These are phyloP conservation scores for Dothidotthia symphoricarpi DNA, from an alignment of 2,329 filamentous ascomycete genomes.

Conservation along the genomic window DNA sequence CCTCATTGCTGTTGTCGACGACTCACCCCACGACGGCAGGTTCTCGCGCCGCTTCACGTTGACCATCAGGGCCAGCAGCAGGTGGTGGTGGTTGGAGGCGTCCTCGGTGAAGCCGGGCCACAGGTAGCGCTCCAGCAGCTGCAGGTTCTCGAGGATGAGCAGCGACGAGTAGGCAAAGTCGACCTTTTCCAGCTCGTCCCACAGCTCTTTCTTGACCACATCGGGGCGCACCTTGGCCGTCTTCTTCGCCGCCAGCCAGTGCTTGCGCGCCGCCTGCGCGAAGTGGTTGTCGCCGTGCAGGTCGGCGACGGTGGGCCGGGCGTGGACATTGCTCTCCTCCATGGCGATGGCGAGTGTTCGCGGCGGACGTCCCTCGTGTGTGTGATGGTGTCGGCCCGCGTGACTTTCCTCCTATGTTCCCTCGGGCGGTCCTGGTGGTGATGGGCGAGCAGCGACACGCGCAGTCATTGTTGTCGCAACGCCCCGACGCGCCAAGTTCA, in stretches of 20 bases:
- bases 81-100: slow-evolving; percentile 85
- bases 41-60: slow-evolving; percentile 87
- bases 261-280: slow-evolving; percentile 71
- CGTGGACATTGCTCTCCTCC: slow-evolving; percentile 30
- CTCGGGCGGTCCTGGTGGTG: too few relatives aligned
- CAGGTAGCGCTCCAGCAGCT: slow-evolving; percentile 85
- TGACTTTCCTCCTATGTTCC: too few relatives aligned
- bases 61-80: slow-evolving; percentile 79
- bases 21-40: slow-evolving; percentile 79
- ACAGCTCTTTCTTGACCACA: slow-evolving; percentile 81
- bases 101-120: slow-evolving; percentile 92
- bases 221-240: slow-evolving; percentile 70
- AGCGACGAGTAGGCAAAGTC: slow-evolving; percentile 75
- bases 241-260: slow-evolving; percentile 73
- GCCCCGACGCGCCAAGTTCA: too few relatives aligned
- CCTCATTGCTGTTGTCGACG: slow-evolving; percentile 1
- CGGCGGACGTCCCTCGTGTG: slow-evolving; percentile 5
- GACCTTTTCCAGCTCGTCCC: slow-evolving; percentile 82
- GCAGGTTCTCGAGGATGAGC: slow-evolving; percentile 81
- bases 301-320: slow-evolving; percentile 65
- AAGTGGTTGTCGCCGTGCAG: slow-evolving; percentile 66
- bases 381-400: background rate
- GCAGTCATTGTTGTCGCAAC: too few relatives aligned
- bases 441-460: too few relatives aligned
- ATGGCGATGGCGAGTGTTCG: slow-evolving; percentile 24